Conservation (phyloP, 352 stramenopile species). For the Globisporangium cystogenes region DNA sequence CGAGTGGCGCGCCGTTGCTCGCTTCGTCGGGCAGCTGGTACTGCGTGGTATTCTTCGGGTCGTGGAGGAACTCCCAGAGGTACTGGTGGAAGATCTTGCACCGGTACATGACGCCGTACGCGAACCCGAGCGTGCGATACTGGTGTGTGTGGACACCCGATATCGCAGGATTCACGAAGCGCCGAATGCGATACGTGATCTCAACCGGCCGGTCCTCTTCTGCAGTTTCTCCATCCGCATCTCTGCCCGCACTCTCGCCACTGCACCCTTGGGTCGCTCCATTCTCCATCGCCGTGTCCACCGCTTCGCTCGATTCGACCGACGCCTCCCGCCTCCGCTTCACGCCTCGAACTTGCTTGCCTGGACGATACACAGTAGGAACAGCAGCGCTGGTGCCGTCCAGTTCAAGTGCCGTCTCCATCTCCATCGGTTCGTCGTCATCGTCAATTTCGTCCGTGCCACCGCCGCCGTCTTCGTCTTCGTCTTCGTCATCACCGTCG, state of each 20-base stretch:
- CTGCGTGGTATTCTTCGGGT: slow-evolving; percentile 19
- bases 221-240: background rate
- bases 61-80: slow-evolving; percentile 60
- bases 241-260: background rate
- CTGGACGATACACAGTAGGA: background rate
- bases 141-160: slow-evolving; percentile 52
- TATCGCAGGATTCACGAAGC: slow-evolving; percentile 59
- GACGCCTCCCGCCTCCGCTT: slow-evolving; percentile 2
- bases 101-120: slow-evolving; percentile 79
- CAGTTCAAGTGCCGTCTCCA: background rate
- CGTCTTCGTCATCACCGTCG: slow-evolving; percentile 13
- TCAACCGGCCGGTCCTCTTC: slow-evolving; percentile 14
- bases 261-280: background rate
- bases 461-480: slow-evolving; percentile 28
- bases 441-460: background rate
- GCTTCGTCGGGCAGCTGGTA: slow-evolving; percentile 30
- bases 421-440: background rate
- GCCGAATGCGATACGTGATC: slow-evolving; percentile 66
- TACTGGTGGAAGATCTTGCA: slow-evolving; percentile 77
- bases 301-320: background rate
- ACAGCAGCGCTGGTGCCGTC: background rate
- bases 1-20: slow-evolving; percentile 24
- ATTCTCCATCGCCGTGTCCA: background rate
- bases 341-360: background rate
- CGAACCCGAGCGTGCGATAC: slow-evolving; percentile 73